Percentiles rank a stretch among this genome's conserved stretches.
Evolutionary conservation across 2,329 filamentous ascomycete genomes (phyloP).

Genomic region (Zymoseptoria passerinii): DNA sequence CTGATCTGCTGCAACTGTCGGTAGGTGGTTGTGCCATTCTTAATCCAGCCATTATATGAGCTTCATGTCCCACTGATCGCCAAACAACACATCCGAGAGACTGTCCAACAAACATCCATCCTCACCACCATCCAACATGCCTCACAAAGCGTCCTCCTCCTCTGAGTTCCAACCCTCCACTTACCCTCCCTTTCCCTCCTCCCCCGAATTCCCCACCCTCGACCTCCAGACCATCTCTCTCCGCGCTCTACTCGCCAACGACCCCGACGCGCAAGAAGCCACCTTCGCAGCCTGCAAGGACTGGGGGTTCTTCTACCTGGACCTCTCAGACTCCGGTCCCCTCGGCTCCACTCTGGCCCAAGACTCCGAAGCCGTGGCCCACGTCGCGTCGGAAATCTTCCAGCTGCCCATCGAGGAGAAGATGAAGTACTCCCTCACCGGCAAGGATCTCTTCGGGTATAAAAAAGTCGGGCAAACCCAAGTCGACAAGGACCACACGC

Average conservation of each 20-base stretch:
- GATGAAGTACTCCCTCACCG: conserved; percentile 41
- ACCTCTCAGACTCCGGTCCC: conserved; percentile 32
- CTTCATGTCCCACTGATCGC: too few relatives aligned
- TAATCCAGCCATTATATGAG: too few relatives aligned
- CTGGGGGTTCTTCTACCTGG: conserved; percentile 51
- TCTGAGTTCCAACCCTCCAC: conserved; percentile 26
- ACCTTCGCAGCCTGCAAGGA: conserved; percentile 38
- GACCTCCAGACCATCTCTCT: conserved; percentile 33
- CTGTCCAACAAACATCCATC: neutral
- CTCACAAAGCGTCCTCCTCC: conserved; percentile 22
- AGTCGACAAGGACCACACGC: conserved; percentile 42
- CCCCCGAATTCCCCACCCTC: conserved; percentile 19
- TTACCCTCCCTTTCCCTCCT: conserved; percentile 36
- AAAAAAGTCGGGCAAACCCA: conserved; percentile 38
- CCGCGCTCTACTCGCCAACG: conserved; percentile 30
- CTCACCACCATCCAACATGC: conserved; percentile 16
- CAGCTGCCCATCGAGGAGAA: conserved; percentile 42
- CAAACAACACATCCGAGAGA: neutral
- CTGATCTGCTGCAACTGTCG: too few relatives aligned
- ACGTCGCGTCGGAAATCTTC: conserved; percentile 40
- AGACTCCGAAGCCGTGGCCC: conserved; percentile 22
- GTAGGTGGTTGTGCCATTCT: too few relatives aligned
- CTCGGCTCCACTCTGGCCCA: conserved; percentile 21
- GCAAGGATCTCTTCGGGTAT: conserved; percentile 32
- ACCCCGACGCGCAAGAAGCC: conserved; percentile 30